Percentiles rank a stretch among this genome's conserved stretches.
phyloP scores from a whole-genome alignment of 2,329 filamentous ascomycete species.

The Botrytis squamosa region DNA sequence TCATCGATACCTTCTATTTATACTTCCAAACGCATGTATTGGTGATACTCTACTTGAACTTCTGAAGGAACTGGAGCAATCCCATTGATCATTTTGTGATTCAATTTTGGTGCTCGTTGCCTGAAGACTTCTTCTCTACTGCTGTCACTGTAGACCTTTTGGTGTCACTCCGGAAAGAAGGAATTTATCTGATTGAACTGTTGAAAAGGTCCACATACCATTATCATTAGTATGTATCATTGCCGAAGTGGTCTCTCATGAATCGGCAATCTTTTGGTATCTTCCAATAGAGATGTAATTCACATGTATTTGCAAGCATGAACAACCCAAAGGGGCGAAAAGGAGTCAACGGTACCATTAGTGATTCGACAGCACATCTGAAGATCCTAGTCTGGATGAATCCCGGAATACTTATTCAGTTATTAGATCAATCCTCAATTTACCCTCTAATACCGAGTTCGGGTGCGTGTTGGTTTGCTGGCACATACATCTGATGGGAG shows the following conservation, averaged over 20 bases:
- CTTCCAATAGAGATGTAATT: not conserved
- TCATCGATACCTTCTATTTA: not conserved
- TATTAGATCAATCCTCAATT: not conserved
- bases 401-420: not conserved
- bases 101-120: not conserved
- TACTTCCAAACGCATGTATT: not conserved
- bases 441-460: not conserved
- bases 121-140: not conserved
- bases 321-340: not conserved
- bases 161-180: slow-evolving; percentile 5
- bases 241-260: slow-evolving; percentile 1
- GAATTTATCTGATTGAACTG: not conserved
- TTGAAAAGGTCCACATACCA: not conserved
- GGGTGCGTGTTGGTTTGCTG: not conserved
- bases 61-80: not conserved
- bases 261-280: not conserved
- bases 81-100: not conserved
- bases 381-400: not conserved
- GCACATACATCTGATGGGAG: not conserved
- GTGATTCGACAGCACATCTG: slow-evolving; percentile 13
- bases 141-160: not conserved
- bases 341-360: not conserved
- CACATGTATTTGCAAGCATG: not conserved
- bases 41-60: not conserved
- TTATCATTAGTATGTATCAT: not conserved